phyloP scores from a whole-genome alignment of 2,329 filamentous ascomycete species.

The Microdochium trichocladiopsis region DNA sequence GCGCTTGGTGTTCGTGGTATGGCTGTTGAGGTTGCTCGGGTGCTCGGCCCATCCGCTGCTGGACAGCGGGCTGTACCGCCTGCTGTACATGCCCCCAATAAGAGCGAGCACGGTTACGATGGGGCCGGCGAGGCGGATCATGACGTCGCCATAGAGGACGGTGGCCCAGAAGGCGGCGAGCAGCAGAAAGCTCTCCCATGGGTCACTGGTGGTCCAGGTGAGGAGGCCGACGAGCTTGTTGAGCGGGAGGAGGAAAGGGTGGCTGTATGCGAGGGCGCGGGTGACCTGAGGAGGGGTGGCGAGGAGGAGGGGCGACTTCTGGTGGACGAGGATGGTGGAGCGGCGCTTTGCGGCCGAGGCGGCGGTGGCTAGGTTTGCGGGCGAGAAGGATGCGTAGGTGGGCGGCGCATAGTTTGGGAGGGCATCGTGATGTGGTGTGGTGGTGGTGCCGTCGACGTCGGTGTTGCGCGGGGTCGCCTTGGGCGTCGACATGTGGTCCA shows the following conservation, averaged over 20 bases:
- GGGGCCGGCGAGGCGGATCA: conserved; percentile 78
- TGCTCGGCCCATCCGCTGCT: conserved; percentile 66
- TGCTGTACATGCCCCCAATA: conserved; percentile 87
- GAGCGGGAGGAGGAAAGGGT: conserved; percentile 84
- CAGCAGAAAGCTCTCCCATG: conserved; percentile 94
- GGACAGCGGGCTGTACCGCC: conserved; percentile 83
- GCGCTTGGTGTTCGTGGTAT: background rate
- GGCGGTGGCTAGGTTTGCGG: conserved; percentile 62
- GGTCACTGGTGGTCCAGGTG: conserved; percentile 89
- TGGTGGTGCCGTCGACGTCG: conserved; percentile 16
- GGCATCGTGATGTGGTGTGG: conserved; percentile 3
- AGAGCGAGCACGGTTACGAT: conserved; percentile 72
- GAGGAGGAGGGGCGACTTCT: conserved; percentile 88
- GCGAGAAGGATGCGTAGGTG: conserved; percentile 86
- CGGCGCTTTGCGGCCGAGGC: conserved; percentile 65
- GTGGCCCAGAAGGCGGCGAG: conserved; percentile 80
- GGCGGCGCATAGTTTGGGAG: conserved; percentile 42
- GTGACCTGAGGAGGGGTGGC: conserved; percentile 94
- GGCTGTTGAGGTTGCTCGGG: conserved; percentile 18
- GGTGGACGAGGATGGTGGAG: conserved; percentile 90
- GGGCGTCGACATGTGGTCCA: conserved; percentile 44
- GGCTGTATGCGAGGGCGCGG: conserved; percentile 87
- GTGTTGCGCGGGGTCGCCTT: conserved; percentile 28
- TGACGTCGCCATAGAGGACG: conserved; percentile 76
- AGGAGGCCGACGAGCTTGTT: conserved; percentile 80